Evolutionary conservation across 805 yeast genomes (phyloP).

Genomic region (Metschnikowia anglica): DNA sequence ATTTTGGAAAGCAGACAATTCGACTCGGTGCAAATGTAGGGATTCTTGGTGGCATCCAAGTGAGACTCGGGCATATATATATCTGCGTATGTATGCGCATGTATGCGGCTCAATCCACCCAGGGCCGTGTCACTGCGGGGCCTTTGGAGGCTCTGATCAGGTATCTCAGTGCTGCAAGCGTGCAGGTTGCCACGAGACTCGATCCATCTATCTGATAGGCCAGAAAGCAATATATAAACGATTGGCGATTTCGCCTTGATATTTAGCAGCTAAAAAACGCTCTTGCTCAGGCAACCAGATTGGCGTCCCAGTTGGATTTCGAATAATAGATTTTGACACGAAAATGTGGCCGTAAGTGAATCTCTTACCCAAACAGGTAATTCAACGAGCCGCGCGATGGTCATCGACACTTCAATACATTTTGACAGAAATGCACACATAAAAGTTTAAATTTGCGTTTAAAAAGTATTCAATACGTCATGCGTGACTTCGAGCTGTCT

Average conservation of each 20-base stretch:
- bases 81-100: too few species aligned
- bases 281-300: too few species aligned
- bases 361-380: conserved; percentile 9
- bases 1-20: background rate
- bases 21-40: background rate
- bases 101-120: background rate
- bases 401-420: conserved; percentile 15
- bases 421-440: background rate
- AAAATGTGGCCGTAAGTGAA: too few species aligned
- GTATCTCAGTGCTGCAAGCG: background rate
- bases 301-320: too few species aligned
- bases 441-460: too few species aligned
- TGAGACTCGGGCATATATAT: background rate
- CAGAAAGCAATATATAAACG: too few species aligned
- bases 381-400: conserved; percentile 24
- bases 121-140: conserved; percentile 9
- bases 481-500: too few species aligned
- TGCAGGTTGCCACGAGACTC: conserved; percentile 2
- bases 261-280: too few species aligned
- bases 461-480: too few species aligned
- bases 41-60: too few species aligned
- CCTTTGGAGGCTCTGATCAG: background rate
- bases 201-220: background rate
- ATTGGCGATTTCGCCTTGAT: too few species aligned
- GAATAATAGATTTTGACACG: too few species aligned